phyloP scores from a whole-genome alignment of 148 eudicot species.

The Vaccinium macrocarpon region DNA sequence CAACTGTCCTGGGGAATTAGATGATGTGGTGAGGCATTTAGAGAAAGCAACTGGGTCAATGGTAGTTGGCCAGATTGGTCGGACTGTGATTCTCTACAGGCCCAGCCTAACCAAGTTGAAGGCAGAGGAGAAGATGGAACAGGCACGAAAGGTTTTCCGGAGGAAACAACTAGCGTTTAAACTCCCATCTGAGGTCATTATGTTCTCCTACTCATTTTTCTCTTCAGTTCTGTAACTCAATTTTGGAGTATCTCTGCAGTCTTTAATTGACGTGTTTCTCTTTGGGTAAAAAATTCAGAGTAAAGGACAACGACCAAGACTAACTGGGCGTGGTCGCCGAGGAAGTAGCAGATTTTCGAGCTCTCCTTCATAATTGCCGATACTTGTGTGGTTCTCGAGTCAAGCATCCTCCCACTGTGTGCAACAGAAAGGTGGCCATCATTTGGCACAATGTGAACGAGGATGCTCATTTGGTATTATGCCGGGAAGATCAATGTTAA shows the following conservation, averaged over 20 bases:
- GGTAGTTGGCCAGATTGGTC: constrained; percentile 74
- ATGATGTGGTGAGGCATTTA: constrained; percentile 62
- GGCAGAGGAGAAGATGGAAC: constrained; percentile 82
- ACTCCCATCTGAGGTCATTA: constrained; percentile 39
- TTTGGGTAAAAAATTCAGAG: constrained; percentile 27
- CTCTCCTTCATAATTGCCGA: constrained; percentile 5
- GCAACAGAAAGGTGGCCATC: neutral
- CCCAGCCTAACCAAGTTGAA: constrained; percentile 76
- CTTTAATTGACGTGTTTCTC: neutral
- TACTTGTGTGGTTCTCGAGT: neutral
- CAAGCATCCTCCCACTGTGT: neutral
- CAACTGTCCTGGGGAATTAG: constrained; percentile 69
- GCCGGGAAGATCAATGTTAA: neutral
- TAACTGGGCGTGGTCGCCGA: constrained; percentile 30
- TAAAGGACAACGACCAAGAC: constrained; percentile 24
- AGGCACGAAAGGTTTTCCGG: constrained; percentile 37
- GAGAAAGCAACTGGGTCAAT: constrained; percentile 71
- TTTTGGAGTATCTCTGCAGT: neutral
- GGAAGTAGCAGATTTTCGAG: constrained; percentile 39
- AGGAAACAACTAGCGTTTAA: constrained; percentile 34
- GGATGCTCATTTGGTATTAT: too few species aligned
- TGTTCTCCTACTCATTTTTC: neutral
- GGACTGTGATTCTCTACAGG: constrained; percentile 86
- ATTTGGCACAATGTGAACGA: neutral
- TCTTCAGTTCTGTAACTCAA: neutral